Percentiles rank a stretch among this genome's conserved stretches.
These are phyloP conservation scores for Tylopilus subfusipes DNA, from an alignment of 768 basidiomycete species.

Conservation along the genomic window DNA sequence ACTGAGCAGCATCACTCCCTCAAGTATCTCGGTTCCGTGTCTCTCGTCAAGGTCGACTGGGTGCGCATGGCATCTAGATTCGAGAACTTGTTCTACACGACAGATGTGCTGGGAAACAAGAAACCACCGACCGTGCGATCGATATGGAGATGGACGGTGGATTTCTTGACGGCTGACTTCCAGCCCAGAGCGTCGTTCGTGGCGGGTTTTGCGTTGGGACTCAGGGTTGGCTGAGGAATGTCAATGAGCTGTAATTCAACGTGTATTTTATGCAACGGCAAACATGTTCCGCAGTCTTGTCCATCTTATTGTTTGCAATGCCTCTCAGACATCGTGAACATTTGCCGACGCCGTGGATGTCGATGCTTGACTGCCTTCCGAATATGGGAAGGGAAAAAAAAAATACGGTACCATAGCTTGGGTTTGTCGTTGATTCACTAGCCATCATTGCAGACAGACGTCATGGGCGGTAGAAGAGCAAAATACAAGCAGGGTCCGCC, in stretches of 20 bases:
- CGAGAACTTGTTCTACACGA: constrained; percentile 68
- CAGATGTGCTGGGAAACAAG: constrained; percentile 49
- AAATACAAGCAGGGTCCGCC: constrained; percentile 82
- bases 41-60: constrained; percentile 83
- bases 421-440: not conserved
- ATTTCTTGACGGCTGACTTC: constrained; percentile 91
- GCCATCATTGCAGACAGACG: constrained; percentile 6
- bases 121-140: constrained; percentile 62
- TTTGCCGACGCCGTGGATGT: not conserved
- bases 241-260: not conserved
- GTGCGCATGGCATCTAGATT: constrained; percentile 57
- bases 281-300: not conserved
- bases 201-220: constrained; percentile 76
- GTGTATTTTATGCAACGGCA: not conserved
- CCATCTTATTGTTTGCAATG: not conserved
- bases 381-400: constrained; percentile 28
- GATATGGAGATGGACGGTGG: constrained; percentile 62
- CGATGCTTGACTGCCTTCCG: constrained; percentile 4
- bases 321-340: too few species aligned
- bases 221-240: constrained; percentile 72
- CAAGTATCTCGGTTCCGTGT: constrained; percentile 76
- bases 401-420: too few species aligned
- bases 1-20: constrained; percentile 3
- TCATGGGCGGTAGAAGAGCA: constrained; percentile 83
- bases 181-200: constrained; percentile 87